Evolutionary conservation across 2,329 filamentous ascomycete species (phyloP), one percentile per base, ranked within the genome.

Genomic region (Nigrospora osmanthi): DNA sequence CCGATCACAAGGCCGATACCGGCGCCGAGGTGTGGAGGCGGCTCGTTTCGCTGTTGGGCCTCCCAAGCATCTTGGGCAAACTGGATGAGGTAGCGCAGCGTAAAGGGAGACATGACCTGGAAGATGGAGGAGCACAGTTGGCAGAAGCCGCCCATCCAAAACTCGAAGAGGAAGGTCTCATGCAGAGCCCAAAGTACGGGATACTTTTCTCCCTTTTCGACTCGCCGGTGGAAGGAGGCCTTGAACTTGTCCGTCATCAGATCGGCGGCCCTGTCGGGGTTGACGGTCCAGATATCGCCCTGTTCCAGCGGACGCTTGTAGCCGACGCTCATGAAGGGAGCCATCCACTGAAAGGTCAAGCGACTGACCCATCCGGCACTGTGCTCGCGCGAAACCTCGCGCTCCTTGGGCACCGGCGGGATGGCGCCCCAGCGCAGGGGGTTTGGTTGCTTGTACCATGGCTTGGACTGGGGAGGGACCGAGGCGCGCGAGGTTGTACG

Each of bases 311-410:
- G 80, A 13, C 93, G 83, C 59, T 88, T 83, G 65, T 96, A 97
- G 33, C 93, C 93, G 63, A 85, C 83, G 51, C 67, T 74, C 90
- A 97, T 97, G 45, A 97, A 60, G 1, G 88, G 83, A 1, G 81
- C 81, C 75, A 96, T 91, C 91, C 91, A 97, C 61, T 89, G 80
- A 59, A 95, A 97, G 4, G 84, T 85, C 17, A 95, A 62, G 46
- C 73, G 62, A 66, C 87, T 95, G 51, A 93, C 76, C 57, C 89
- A 83, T 2, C 76, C 69, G 6, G 90, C 90, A 4, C 69, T 73
- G 59, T 88, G 73, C 66, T 96, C 90, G 49, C 76, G 78, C 6
- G 80, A 89, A 1, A 72, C 61, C 7, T 54, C 55, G 45, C 71
- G 70, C 54, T 72, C 70, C 40, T 73, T 64, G 34, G 81, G 81